Percentiles rank a stretch among this genome's conserved stretches.
phyloP scores from a whole-genome alignment of 768 basidiomycete genomes.

The Xerocomellus amylosporus region DNA sequence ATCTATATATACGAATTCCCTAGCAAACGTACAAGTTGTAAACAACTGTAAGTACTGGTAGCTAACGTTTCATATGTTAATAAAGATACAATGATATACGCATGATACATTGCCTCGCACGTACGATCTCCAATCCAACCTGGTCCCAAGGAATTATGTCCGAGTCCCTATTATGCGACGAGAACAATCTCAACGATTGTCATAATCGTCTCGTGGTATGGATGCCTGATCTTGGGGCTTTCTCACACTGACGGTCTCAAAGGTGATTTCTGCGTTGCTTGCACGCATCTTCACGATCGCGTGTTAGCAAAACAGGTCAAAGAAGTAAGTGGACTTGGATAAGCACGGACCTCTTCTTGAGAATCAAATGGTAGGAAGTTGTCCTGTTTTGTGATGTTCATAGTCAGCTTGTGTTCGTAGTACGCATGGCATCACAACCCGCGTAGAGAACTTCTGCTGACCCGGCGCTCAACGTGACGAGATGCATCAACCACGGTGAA shows the following conservation, averaged over 20 bases:
- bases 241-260: slow-evolving; percentile 17
- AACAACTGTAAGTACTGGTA: neutral
- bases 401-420: slow-evolving; percentile 7
- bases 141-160: neutral
- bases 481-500: slow-evolving; percentile 25
- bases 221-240: slow-evolving; percentile 11
- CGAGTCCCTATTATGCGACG: neutral
- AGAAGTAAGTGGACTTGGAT: neutral
- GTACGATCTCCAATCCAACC: neutral
- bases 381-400: slow-evolving; percentile 6
- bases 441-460: slow-evolving; percentile 7
- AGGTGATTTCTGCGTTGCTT: slow-evolving; percentile 20
- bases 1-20: neutral
- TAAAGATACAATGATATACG: slow-evolving; percentile 4
- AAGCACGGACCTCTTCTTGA: slow-evolving; percentile 12
- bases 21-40: neutral
- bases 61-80: neutral
- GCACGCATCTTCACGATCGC: slow-evolving; percentile 2
- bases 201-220: neutral
- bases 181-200: neutral
- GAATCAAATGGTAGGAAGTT: slow-evolving; percentile 8
- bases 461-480: slow-evolving; percentile 19
- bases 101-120: slow-evolving; percentile 7
- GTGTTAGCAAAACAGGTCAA: neutral
- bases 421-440: neutral